phyloP scores from a whole-genome alignment of 495 filamentous ascomycete species.

The Hypoxylon crocopeplum region DNA sequence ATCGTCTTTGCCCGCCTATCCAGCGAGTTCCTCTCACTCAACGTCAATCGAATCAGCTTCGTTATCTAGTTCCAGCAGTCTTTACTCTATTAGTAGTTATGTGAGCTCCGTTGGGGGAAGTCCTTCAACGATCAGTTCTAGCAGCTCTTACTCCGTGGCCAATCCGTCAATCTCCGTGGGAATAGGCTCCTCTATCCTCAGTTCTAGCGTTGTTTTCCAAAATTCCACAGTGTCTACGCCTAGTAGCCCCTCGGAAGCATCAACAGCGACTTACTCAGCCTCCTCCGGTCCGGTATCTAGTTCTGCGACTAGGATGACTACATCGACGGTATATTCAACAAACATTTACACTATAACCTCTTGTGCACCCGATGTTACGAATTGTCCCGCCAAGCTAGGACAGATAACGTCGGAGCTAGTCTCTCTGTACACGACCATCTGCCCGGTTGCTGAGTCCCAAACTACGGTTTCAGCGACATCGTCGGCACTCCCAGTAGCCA shows the following conservation, averaged over 20 bases:
- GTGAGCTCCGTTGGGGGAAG: background rate
- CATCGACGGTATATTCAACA: constrained; percentile 66
- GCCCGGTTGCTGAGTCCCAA: constrained; percentile 57
- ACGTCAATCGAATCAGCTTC: constrained; percentile 2
- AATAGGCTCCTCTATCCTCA: constrained; percentile 17
- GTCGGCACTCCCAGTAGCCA: constrained; percentile 25
- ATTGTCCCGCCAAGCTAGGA: constrained; percentile 63
- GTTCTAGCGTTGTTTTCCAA: constrained; percentile 19
- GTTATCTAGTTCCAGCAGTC: constrained; percentile 6
- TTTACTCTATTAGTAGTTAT: background rate
- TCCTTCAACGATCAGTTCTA: constrained; percentile 2
- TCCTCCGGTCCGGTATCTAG: constrained; percentile 50
- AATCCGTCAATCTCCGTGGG: constrained; percentile 6
- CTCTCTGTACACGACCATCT: constrained; percentile 66
- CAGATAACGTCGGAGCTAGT: constrained; percentile 61
- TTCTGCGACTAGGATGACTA: constrained; percentile 48
- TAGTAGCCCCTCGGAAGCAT: background rate
- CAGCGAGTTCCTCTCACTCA: constrained; percentile 8
- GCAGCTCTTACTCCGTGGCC: background rate
- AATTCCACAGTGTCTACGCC: constrained; percentile 16
- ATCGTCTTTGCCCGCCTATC: background rate
- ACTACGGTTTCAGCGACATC: constrained; percentile 22
- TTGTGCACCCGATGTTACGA: constrained; percentile 63
- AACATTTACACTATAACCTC: constrained; percentile 63
- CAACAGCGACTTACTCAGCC: constrained; percentile 7